Conservation (phyloP, 192 early-diverging fungal genomes). For the Coemansia sp. region DNA sequence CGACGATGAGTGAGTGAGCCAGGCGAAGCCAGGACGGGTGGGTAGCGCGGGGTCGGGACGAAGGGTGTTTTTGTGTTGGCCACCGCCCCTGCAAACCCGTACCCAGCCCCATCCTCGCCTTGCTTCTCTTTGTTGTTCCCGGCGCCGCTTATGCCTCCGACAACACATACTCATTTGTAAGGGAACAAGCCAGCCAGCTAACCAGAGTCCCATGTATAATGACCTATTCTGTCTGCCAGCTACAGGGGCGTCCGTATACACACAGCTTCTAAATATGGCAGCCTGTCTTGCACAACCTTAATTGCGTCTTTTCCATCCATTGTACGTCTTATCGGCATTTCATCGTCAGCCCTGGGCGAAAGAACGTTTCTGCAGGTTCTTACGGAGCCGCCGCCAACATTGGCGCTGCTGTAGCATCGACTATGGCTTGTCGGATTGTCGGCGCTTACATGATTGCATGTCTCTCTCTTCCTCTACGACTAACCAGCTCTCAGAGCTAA, state of each 20-base stretch:
- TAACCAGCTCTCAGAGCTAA: neutral
- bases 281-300: slow-evolving; percentile 7
- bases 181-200: neutral
- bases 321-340: slow-evolving; percentile 1
- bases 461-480: neutral
- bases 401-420: too few relatives aligned
- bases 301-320: neutral
- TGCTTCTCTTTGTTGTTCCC: neutral
- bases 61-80: neutral
- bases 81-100: neutral
- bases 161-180: neutral
- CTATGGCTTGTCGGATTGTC: neutral
- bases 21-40: neutral
- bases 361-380: neutral
- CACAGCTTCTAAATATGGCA: neutral
- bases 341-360: neutral
- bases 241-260: neutral
- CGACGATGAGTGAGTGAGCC: neutral
- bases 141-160: neutral
- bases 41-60: neutral
- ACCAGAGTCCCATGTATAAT: neutral
- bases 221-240: neutral
- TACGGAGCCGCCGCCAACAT: neutral
- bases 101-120: neutral
- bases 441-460: neutral